Base-by-base conservation (phyloP, 2,329 filamentous ascomycete species). In the Zarea fungicola region DNA sequence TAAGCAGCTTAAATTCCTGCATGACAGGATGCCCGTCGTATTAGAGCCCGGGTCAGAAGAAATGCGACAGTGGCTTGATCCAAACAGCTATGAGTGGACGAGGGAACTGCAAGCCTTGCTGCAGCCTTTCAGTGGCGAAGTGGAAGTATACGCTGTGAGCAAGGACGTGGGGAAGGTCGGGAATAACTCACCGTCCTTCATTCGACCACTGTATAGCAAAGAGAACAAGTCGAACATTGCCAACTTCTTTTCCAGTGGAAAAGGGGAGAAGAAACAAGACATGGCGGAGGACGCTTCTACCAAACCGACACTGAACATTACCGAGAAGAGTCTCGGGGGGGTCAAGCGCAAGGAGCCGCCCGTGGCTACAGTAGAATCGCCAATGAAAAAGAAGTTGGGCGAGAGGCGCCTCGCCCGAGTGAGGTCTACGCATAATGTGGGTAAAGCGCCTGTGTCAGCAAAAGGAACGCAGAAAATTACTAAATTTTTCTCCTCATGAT, bases 21-120 rank as follows among this genome's bases (percentile, higher is more conserved):
- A 99, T 63, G 86, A 95, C 60, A 84, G 93, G 14, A 99, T 99
- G 93, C 93, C 93, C 0, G 92, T 96, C 6, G 87, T 97, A 25
- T 66, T 99, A 1, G 84, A 96, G 6, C 82, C 87, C 5, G 83
- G 82, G 4, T 89, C 85, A 1, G 77, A 87, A 1, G 78, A 74
- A 10, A 74, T 96, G 60, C 77, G 72, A 47, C 81, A 65, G 5
- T 96, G 90, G 90, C 74, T 97, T 16, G 87, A 96, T 62, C 89
- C 89, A 0, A 69, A 64, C 2, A 77, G 78, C 16, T 72, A 75
- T 19, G 81, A 83, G 51, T 97, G 93, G 92, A 84, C 80, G 3
- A 76, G 74, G 44, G 86, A 93, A 48, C 71, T 97, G 23, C 90
- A 96, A 63, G 73, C 73, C 1, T 69, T 95, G 1, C 71, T 97